Evolutionary conservation across 2,329 filamentous ascomycete genomes (phyloP).

Genomic region (Fusarium sp.): DNA sequence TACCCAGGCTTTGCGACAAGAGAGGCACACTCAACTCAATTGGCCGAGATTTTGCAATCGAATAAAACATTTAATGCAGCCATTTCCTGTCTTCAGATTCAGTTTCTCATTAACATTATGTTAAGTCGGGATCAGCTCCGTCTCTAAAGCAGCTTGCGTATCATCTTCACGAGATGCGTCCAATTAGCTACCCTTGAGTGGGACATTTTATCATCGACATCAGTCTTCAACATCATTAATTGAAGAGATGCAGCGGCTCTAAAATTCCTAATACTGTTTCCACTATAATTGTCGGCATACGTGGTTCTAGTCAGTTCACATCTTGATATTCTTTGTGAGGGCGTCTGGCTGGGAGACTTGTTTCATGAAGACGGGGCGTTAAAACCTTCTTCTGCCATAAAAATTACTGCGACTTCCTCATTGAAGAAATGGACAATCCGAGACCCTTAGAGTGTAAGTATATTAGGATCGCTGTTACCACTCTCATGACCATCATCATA

Average conservation of each 20-base stretch:
- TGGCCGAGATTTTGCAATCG: neutral
- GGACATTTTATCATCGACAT: neutral
- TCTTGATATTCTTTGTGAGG: neutral
- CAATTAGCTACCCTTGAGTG: neutral
- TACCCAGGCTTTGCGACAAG: neutral
- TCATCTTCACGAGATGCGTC: neutral
- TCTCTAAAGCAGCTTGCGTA: neutral
- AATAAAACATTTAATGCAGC: neutral
- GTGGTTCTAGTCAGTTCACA: neutral
- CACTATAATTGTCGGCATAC: neutral
- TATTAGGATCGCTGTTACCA: neutral
- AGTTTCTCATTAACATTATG: neutral
- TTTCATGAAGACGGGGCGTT: neutral
- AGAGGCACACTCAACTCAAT: neutral
- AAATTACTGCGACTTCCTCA: neutral
- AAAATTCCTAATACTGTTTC: neutral
- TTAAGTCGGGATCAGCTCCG: neutral
- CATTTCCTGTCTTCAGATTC: neutral
- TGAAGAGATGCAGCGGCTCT: neutral
- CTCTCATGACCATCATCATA: neutral
- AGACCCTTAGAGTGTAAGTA: neutral
- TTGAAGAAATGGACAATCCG: neutral
- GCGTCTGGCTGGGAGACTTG: neutral
- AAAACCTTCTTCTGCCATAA: neutral
- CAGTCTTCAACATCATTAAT: neutral